These are phyloP conservation scores for Tranzscheliella williamsii DNA, from an alignment of 1,284 basidiomycete genomes.

Conservation along the genomic window DNA sequence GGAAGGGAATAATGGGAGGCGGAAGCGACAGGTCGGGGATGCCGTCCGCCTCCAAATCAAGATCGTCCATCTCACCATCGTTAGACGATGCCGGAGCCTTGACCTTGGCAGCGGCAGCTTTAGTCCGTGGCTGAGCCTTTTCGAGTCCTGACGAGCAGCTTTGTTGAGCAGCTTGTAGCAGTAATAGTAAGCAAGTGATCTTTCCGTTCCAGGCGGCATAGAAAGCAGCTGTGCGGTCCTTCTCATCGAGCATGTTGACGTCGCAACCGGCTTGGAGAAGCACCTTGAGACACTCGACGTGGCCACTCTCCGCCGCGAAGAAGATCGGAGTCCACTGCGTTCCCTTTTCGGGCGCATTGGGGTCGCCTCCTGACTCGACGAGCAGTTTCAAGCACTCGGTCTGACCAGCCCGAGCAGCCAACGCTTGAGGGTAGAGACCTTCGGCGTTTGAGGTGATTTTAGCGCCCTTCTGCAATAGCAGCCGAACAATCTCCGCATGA, in stretches of 20 bases:
- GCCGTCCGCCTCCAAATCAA: constrained; percentile 69
- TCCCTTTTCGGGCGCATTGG: constrained; percentile 80
- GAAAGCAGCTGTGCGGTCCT: constrained; percentile 81
- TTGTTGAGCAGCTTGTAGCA: constrained; percentile 56
- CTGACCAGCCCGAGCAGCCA: constrained; percentile 96
- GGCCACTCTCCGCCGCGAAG: constrained; percentile 90
- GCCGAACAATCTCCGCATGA: constrained; percentile 77
- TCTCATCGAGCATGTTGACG: constrained; percentile 78
- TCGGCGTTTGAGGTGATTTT: constrained; percentile 83
- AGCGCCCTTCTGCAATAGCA: constrained; percentile 78
- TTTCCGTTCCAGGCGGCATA: constrained; percentile 99
- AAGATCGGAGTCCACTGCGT: constrained; percentile 98
- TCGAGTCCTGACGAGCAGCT: neutral
- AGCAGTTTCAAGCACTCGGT: constrained; percentile 78
- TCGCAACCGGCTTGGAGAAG: constrained; percentile 79
- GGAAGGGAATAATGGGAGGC: constrained; percentile 91
- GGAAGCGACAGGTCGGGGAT: constrained; percentile 93
- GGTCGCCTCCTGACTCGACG: constrained; percentile 64
- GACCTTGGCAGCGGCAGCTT: constrained; percentile 14
- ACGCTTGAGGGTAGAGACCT: constrained; percentile 92
- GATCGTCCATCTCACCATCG: constrained; percentile 18
- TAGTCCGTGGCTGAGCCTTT: constrained; percentile 1
- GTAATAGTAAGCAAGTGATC: constrained; percentile 66
- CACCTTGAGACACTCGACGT: constrained; percentile 73
- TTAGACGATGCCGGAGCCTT: neutral